Evolutionary conservation across 306 rosid genomes (phyloP), one percentile per base, ranked within the genome.

Genomic region (Abrus precatorius): DNA sequence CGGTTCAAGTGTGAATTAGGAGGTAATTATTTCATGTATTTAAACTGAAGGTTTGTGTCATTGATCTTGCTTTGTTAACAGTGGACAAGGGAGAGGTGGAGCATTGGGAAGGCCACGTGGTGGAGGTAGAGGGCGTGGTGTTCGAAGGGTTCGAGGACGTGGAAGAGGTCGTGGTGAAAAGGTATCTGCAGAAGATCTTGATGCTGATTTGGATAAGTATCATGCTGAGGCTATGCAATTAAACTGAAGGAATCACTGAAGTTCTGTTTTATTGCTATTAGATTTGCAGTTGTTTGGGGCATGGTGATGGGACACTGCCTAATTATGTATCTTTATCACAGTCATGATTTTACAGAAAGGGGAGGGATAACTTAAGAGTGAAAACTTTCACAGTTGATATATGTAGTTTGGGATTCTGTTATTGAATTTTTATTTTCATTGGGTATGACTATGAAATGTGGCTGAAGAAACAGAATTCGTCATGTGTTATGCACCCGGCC

Each of bases 141-240:
- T 55, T 48, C 63, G 29, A 61, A 64, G 86, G 56, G 85, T 84
- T 47, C 85, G 91, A 27, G 94, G 94, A 45, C 91, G 93, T 52
- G 97, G 99, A 43, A 80, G 88, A 33, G 89, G 84, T 38, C 77
- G 87, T 73, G 94, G 81, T 5, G 97, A 93, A 78, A 96, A 92
- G 80, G 67, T 93, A 60, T 96, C 97, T 44, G 97, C 98, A 10
- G 98, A 92, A 65, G 99, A 92, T 74, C 94, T 96, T 80, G 98
- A 96, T 88, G 97, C 97, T 69, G 99, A 96, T 47, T 82, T 96
- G 90, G 97, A 93, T 87, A 96, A 93, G 87, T 96, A 96, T 83
- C 98, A 93, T 84, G 81, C 95, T 44, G 94, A 91, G 85, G 88
- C 97, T 57, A 92, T 93, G 98, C 90, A 93, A 78, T 74, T 79